Conservation (phyloP, 495 filamentous ascomycete species). For the Chaetomidium leptoderma region DNA sequence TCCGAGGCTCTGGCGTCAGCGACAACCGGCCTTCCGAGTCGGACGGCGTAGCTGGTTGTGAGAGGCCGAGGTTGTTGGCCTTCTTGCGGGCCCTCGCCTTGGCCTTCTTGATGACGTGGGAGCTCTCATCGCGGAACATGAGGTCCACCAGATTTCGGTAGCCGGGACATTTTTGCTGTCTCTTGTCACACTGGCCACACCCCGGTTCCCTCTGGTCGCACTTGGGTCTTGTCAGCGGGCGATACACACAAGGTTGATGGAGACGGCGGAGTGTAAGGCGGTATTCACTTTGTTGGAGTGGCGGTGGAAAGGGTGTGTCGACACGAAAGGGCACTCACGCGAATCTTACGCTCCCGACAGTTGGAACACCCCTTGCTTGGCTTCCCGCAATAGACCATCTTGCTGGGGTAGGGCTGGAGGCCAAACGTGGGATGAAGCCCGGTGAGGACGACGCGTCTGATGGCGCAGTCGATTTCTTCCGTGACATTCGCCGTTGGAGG, state of each 20-base stretch:
- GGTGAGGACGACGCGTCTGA: constrained; percentile 9
- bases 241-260: neutral
- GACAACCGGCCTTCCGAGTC: constrained; percentile 22
- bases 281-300: neutral
- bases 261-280: too few species aligned
- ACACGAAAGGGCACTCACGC: constrained; percentile 28
- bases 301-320: neutral
- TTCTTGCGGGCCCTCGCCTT: constrained; percentile 39
- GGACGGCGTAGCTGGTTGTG: constrained; percentile 18
- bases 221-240: constrained; percentile 34
- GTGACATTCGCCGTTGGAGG: neutral
- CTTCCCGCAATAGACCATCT: constrained; percentile 71
- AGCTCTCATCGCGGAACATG: constrained; percentile 71
- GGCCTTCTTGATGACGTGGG: constrained; percentile 61
- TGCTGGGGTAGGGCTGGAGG: constrained; percentile 12
- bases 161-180: constrained; percentile 60
- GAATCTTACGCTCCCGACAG: constrained; percentile 53
- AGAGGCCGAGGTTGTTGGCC: constrained; percentile 16
- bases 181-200: constrained; percentile 64
- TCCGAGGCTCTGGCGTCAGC: constrained; percentile 26
- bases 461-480: constrained; percentile 17
- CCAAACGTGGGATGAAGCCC: constrained; percentile 8
- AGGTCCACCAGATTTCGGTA: constrained; percentile 65
- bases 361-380: constrained; percentile 65
- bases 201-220: constrained; percentile 62